phyloP scores from a whole-genome alignment of 2,329 filamentous ascomycete species.

The Fusarium beomiforme region DNA sequence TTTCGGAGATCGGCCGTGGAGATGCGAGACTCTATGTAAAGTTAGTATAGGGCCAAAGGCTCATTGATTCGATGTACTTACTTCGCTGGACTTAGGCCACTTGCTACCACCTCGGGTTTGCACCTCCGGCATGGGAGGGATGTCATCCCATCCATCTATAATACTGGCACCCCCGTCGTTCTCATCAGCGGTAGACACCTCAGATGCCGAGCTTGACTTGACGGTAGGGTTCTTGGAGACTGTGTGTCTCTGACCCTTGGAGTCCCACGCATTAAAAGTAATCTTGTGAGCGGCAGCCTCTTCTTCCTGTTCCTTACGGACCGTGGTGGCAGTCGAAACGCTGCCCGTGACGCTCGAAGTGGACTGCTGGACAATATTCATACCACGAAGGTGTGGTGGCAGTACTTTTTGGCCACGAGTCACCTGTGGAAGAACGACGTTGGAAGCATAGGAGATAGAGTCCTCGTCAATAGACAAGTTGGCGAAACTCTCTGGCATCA shows the following conservation, averaged over 20 bases:
- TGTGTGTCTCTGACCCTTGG: constrained; percentile 36
- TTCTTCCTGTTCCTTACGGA: constrained; percentile 29
- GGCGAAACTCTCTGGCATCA: neutral
- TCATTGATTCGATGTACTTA: constrained; percentile 1
- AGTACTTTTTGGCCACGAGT: neutral
- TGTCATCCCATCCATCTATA: constrained; percentile 16
- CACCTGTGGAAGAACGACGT: neutral
- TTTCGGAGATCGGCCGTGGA: constrained; percentile 30
- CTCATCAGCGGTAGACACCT: constrained; percentile 6
- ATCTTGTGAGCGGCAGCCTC: neutral
- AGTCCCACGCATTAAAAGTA: constrained; percentile 48
- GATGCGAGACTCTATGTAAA: constrained; percentile 18
- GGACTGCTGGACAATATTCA: neutral
- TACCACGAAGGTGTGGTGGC: constrained; percentile 13
- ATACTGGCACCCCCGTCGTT: constrained; percentile 17
- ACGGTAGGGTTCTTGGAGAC: constrained; percentile 39
- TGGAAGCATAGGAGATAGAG: neutral
- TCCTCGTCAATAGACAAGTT: neutral
- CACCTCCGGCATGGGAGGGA: neutral
- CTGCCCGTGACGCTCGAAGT: constrained; percentile 17
- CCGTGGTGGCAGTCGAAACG: constrained; percentile 47
- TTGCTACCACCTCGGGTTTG: constrained; percentile 13
- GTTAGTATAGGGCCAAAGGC: neutral
- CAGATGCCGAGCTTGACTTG: constrained; percentile 25
- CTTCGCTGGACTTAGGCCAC: constrained; percentile 41